These are phyloP conservation scores for Luvunga scandens DNA, from an alignment of 345 rosid genomes.

Conservation along the genomic window DNA sequence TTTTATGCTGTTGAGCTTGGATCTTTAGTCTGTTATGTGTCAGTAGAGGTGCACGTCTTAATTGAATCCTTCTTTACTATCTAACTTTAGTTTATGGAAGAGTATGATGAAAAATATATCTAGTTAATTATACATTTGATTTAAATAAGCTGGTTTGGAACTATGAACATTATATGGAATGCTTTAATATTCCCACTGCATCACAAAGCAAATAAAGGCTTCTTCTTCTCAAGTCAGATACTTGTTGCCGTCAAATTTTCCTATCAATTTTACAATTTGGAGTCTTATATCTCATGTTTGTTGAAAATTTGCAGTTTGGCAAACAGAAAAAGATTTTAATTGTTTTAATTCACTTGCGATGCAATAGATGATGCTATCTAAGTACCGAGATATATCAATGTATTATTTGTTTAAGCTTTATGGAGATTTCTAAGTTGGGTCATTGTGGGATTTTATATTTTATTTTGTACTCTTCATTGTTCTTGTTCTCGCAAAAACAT, in stretches of 20 bases:
- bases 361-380: background rate
- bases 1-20: background rate
- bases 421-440: background rate
- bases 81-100: background rate
- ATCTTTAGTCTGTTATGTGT: background rate
- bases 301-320: background rate
- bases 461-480: background rate
- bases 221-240: background rate
- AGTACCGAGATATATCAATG: background rate
- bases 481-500: background rate
- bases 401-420: background rate
- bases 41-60: background rate
- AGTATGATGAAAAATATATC: background rate
- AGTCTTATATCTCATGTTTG: background rate
- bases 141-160: background rate
- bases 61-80: background rate
- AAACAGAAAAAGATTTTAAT: background rate
- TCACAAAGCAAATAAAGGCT: background rate
- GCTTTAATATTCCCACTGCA: background rate
- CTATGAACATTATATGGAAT: background rate
- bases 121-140: background rate
- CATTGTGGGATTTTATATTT: background rate
- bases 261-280: background rate
- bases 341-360: background rate
- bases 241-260: background rate